These are phyloP conservation scores for Exophiala phaeomuriformis DNA, from an alignment of 2,329 filamentous ascomycete species.

Conservation along the genomic window DNA sequence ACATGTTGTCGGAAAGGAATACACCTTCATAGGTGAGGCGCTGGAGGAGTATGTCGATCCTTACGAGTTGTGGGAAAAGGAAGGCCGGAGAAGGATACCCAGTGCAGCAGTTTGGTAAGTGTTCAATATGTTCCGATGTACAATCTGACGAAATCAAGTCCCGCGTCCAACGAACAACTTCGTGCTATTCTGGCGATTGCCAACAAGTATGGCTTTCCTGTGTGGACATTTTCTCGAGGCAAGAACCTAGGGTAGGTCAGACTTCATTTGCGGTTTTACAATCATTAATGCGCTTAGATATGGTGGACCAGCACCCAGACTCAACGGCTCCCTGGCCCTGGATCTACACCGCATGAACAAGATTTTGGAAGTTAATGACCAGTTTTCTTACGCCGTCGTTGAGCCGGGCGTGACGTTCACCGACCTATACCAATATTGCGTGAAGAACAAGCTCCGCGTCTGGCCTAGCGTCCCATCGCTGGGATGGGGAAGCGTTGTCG, in stretches of 20 bases:
- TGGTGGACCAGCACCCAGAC: constrained; percentile 43
- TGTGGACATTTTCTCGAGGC: constrained; percentile 24
- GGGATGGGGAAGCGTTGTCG: constrained; percentile 45
- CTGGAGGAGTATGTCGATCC: constrained; percentile 22
- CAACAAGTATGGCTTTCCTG: constrained; percentile 20
- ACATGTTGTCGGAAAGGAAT: constrained; percentile 10
- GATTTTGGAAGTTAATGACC: constrained; percentile 32
- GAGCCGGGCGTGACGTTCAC: constrained; percentile 44
- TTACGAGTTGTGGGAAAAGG: constrained; percentile 19
- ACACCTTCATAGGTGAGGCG: constrained; percentile 3
- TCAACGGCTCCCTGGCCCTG: constrained; percentile 41
- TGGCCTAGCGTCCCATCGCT: constrained; percentile 46
- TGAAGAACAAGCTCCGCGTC: constrained; percentile 34
- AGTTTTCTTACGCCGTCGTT: constrained; percentile 31
- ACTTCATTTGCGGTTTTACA: neutral
- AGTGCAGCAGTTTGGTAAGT: constrained; percentile 18
- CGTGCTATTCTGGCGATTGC: constrained; percentile 18
- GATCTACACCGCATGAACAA: constrained; percentile 36
- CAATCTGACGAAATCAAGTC: constrained; percentile 1
- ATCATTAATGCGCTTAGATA: constrained; percentile 33
- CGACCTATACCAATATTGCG: constrained; percentile 40
- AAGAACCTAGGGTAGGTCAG: constrained; percentile 23
- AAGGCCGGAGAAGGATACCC: constrained; percentile 17
- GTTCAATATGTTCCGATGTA: neutral
- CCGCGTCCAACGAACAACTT: constrained; percentile 14